These are phyloP conservation scores for Echites panduratus DNA, from an alignment of 257 asterid species.

Conservation along the genomic window DNA sequence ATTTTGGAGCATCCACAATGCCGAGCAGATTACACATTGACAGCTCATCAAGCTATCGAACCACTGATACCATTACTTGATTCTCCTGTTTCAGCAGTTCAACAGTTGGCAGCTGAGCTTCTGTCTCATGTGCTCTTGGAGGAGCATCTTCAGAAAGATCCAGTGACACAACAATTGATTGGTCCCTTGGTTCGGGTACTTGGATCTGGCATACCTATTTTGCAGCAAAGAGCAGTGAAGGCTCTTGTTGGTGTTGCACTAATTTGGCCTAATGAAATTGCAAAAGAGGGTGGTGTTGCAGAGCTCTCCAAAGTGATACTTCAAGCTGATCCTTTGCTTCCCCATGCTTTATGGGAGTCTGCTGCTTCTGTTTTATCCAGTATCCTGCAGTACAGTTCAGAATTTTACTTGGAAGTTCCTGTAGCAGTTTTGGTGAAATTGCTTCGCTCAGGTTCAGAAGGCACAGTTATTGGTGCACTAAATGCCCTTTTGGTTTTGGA, in stretches of 20 bases:
- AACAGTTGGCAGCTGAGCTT: slow-evolving; percentile 95
- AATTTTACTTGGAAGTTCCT: slow-evolving; percentile 94
- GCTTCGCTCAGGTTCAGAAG: slow-evolving; percentile 82
- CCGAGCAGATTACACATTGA: slow-evolving; percentile 71
- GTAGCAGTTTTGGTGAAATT: slow-evolving; percentile 87
- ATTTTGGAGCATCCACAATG: slow-evolving; percentile 92
- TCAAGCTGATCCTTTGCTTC: slow-evolving; percentile 81
- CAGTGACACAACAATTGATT: slow-evolving; percentile 72
- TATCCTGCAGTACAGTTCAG: slow-evolving; percentile 90
- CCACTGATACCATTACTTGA: slow-evolving; percentile 90
- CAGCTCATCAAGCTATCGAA: slow-evolving; percentile 76
- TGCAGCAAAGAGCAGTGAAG: slow-evolving; percentile 94
- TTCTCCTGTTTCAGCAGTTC: slow-evolving; percentile 92
- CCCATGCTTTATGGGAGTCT: slow-evolving; percentile 87
- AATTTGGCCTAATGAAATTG: slow-evolving; percentile 94
- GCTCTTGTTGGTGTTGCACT: slow-evolving; percentile 77
- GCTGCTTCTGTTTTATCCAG: slow-evolving; percentile 91
- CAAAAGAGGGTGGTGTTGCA: slow-evolving; percentile 95
- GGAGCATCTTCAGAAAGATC: slow-evolving; percentile 92
- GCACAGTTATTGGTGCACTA: slow-evolving; percentile 79
- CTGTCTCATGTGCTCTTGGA: slow-evolving; percentile 82
- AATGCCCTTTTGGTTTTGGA: slow-evolving; percentile 95
- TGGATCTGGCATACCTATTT: slow-evolving; percentile 72
- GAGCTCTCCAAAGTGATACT: slow-evolving; percentile 81
- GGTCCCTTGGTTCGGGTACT: slow-evolving; percentile 86